Base-by-base conservation (phyloP, 2,329 filamentous ascomycete species). In the Ophiostoma australiae region DNA sequence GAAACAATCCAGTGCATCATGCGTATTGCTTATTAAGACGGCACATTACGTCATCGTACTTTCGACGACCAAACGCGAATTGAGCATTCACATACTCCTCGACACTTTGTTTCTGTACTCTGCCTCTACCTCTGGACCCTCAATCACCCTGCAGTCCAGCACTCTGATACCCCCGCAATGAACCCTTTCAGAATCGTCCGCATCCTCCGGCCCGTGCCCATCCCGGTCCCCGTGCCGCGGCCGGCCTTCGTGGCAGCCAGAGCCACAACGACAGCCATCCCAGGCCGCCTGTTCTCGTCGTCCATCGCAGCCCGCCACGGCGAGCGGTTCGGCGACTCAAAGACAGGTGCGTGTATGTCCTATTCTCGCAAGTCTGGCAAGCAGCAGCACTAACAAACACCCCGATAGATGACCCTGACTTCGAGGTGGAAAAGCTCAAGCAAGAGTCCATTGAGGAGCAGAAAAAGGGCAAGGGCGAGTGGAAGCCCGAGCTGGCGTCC, bases 401-500 rank as follows among this genome's bases (percentile, higher is more conserved):
- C 27, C 10, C 39, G 39, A 41, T 11, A 73, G 78, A 73, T 27
- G 76, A 79, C 72, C 74, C 76, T 70, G 73, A 76, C 63, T 75
- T 80, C 17, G 80, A 84, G 74, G 80, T 81, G 76, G 85, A 89
- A 73, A 85, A 81, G 77, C 87, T 89, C 81, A 89, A 90, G 81
- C 79, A 85, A 70, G 86, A 89, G 76, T 83, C 83, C 33, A 80
- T 90, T 63, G 72, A 84, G 74, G 93, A 94, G 83, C 86, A 92
- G 72, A 87, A 90, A 79, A 80, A 85, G 55, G 91, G 91, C 73
- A 85, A 87, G 78, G 89, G 84, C 70, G 85, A 92, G 78, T 95
- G 92, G 92, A 90, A 91, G 81, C 84, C 90, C 31, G 89, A 90
- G 78, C 83, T 96, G 68, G 91, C 92, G 3, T 91, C 89, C 68